phyloP scores from a whole-genome alignment of 129 eudicot genomes.

The Flaveria linearis region DNA sequence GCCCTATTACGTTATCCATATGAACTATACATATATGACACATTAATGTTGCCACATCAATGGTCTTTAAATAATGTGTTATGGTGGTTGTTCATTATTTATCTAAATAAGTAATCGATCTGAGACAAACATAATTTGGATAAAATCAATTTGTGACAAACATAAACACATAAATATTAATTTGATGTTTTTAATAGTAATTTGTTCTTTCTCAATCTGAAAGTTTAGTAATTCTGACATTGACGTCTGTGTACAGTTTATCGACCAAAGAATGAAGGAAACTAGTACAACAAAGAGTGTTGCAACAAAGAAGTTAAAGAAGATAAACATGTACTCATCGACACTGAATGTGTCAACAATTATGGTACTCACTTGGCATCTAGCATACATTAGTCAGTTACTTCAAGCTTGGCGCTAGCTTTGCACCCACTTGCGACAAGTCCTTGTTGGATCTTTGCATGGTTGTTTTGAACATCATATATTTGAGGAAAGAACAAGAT shows the following conservation, averaged over 20 bases:
- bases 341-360: constrained; percentile 49
- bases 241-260: constrained; percentile 3
- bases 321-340: constrained; percentile 52
- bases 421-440: neutral
- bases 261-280: constrained; percentile 21
- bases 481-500: neutral
- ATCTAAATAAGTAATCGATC: neutral
- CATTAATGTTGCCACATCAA: no score
- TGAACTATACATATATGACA: no score
- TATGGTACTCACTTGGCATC: constrained; percentile 68
- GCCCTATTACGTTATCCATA: no score
- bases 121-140: neutral
- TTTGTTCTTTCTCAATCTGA: neutral
- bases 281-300: neutral
- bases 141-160: neutral
- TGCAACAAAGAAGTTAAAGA: constrained; percentile 40
- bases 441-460: neutral
- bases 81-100: no score
- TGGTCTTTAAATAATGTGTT: no score
- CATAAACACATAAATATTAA: neutral
- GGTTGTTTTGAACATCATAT: neutral
- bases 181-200: neutral
- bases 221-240: neutral
- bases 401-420: constrained; percentile 27
- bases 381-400: constrained; percentile 51